Base-by-base conservation (phyloP, 23 red algal genomes). In the Agarophyton chilense region DNA sequence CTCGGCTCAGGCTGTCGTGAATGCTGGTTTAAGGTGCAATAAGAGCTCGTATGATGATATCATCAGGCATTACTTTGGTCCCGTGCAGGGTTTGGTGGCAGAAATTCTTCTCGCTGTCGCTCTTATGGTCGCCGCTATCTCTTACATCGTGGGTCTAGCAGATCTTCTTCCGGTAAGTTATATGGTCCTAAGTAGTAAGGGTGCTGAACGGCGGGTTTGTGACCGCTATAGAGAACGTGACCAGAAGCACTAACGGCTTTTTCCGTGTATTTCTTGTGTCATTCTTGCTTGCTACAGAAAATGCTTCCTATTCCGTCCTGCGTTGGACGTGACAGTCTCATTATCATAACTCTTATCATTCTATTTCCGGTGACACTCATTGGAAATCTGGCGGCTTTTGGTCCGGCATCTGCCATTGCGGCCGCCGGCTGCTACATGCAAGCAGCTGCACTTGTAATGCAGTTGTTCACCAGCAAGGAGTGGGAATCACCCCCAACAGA, bases 101-200 rank as follows among this genome's bases (percentile, higher is more conserved):
- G 84, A 90, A 26, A 60, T 83, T 58, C 76, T 90, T 45, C 84
- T 95, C 26, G 64, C 79, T 11, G 40, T 76, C 49, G 82, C 82
- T n/a, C 86, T 95, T 35, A 84, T 77, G 29, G 85, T 95, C 21
- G 93, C 93, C 0, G 93, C 85, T 39, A 83, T 95, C 62, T 83
- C 74, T 34, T 95, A 95, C 70, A 87, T 95, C 10, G 73, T 80
- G 22, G 93, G 93, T 41, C 84, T 95, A 2, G 93, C 77, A 10
- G 93, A 95, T 52, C 68, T 95, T 51, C 64, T 84, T 53, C 93
- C 93, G 17, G 85, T 89, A 89, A 78, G 85, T 74, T 74, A 74
- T 74, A 46, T 29, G 32, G 38, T 89, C 58, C 29, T 67, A 84
- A 43, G 2, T 58, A 8, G 7, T 36, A 58, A 7, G 14, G 22